Percentiles rank a stretch among this genome's conserved stretches.
Evolutionary conservation across 2,329 filamentous ascomycete genomes (phyloP).

Genomic region (Diplodia corticola): DNA sequence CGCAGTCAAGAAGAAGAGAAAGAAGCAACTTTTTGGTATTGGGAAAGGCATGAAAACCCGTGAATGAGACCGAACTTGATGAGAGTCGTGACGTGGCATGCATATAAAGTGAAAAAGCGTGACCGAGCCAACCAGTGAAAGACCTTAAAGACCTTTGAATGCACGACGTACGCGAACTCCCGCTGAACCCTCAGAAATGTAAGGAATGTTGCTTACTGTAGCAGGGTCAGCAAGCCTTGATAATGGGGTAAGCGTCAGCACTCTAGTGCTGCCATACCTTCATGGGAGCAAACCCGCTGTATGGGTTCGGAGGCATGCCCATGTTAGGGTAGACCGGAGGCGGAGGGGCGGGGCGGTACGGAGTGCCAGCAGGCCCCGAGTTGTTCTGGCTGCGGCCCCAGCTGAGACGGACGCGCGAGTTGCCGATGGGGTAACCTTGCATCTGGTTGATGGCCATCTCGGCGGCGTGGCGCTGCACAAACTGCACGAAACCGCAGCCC

Average conservation of each 20-base stretch:
- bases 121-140: constrained; percentile 26
- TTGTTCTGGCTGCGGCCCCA: constrained; percentile 99
- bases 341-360: constrained; percentile 89
- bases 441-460: constrained; percentile 99
- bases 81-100: constrained; percentile 25
- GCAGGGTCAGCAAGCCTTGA: constrained; percentile 20
- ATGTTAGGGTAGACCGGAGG: constrained; percentile 71
- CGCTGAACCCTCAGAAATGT: constrained; percentile 28
- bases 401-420: constrained; percentile 94
- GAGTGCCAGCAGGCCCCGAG: constrained; percentile 91
- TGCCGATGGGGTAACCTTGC: constrained; percentile 99
- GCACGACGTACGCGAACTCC: constrained; percentile 25
- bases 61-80: constrained; percentile 24
- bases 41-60: constrained; percentile 24
- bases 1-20: constrained; percentile 22
- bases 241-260: constrained; percentile 8
- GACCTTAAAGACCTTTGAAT: constrained; percentile 25
- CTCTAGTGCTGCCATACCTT: constrained; percentile 51
- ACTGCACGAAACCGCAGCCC: constrained; percentile 98
- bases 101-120: constrained; percentile 25
- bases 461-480: constrained; percentile 95
- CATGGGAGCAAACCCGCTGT: constrained; percentile 66
- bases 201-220: constrained; percentile 25
- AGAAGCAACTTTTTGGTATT: constrained; percentile 24
- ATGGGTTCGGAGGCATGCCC: constrained; percentile 67